Evolutionary conservation across 257 asterid genomes (phyloP), one percentile per base, ranked within the genome.

Genomic region (Rhazya stricta): DNA sequence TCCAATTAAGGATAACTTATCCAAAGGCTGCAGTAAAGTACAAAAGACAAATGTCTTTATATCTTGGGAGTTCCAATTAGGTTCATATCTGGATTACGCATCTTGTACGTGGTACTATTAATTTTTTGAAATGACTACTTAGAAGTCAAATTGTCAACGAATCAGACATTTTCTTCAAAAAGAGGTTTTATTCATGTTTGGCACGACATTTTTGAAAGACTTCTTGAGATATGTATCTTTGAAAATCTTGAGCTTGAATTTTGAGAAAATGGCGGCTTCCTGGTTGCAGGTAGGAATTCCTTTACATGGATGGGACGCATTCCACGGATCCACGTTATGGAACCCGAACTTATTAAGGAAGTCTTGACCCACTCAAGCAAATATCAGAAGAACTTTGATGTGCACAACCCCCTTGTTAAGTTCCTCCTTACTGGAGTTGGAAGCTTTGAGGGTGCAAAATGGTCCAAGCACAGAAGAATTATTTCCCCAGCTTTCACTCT

Each of bases 241-340:
- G 63, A 2, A 2, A 9, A 57, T 50, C 2, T 21, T 21, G 19
- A 57, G 21, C 5, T 18, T 56, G 4, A 21, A 21, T 3, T 57
- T 0, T 23, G 3, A 10, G 21, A 61, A 1, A 4, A 1, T 61
- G 32, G 8, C 1, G 23, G 9, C 25, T 51, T 30, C 0, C 2
- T 12, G 50, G 9, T 45, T n/a, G 30, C 54, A 81, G 84, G 84
- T 30, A 68, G 34, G 43, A 81, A 74, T 10, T 73, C 73, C 2
- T 81, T 77, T 53, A 63, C 69, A 27, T 81, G 84, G 84, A 67
- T 81, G 73, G 81, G 84, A 6, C 79, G 79, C n/a, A 73, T 19
- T 54, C 84, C 84, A 13, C 51, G 67, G 45, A 21, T 78, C 23
- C 62, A 77, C 51, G 61, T 81, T 34, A 34, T 48, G 73, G 84